Evolutionary conservation across 129 eudicot genomes (phyloP), one percentile per base, ranked within the genome.

Genomic region (Flaveria linearis): DNA sequence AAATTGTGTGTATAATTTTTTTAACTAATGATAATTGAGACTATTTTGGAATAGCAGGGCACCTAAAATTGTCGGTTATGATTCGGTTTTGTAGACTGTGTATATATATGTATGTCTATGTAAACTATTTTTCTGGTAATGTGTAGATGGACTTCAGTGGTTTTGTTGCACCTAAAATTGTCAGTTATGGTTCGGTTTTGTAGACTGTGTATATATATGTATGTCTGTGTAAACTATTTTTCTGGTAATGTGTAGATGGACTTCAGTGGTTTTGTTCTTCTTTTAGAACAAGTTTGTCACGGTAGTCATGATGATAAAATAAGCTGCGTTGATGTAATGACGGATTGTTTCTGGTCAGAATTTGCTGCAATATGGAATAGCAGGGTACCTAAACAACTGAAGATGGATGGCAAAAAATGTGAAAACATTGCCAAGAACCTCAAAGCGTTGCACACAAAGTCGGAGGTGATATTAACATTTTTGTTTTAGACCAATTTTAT

Each of bases 201-300:
- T n/a, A n/a, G n/a, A n/a, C n/a, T 53, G 60, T 53, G n/a, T n/a
- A n/a, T n/a, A n/a, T n/a, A n/a, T n/a, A n/a, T n/a, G n/a, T n/a
- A n/a, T n/a, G n/a, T n/a, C 60, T 53, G 60, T 53, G 60, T 53
- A 53, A 53, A 53, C 60, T n/a, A 53, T 53, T 53, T 53, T 53
- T 53, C 60, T 53, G 22, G 60, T 53, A 53, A 53, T 53, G 60
- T 53, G 60, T 53, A 53, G 22, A 53, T 53, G 60, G 8, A 53
- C 60, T 53, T 14, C 60, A 53, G 0, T 5, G 22, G 7, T 53
- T 53, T 53, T 53, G 60, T 53, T 53, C 22, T 14, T 14, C 60
- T 53, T n/a, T 53, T 53, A 53, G 22, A 53, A 53, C 22, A 53
- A 53, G 60, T 53, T 53, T 53, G 20, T 7, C 16, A 53, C 60